Base-by-base conservation (phyloP, 2,329 filamentous ascomycete species). In the Paraphoma sp. region DNA sequence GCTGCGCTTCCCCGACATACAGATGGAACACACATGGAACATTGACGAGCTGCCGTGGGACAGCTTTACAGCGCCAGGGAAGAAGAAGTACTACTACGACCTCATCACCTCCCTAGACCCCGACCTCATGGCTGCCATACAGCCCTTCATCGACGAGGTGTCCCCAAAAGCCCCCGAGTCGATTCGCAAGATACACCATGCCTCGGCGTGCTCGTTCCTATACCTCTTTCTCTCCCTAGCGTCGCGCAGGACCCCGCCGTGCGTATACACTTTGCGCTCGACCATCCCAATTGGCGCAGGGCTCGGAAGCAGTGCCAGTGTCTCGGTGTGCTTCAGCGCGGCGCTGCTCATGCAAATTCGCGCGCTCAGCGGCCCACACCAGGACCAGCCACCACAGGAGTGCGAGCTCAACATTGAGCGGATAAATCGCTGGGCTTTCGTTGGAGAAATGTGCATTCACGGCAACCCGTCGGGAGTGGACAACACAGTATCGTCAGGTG, bases 351-450 rank as follows among this genome's bases (percentile, higher is more conserved):
- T 96, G 53, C 95, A 98, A 76, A 89, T 96, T 61, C 89, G 93
- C 49, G 92, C 93, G 2, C 83, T 99, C 6, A 90, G 92, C 1
- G 93, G 93, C 0, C 95, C 95, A 1, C 94, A 98, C 73, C 91
- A 91, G 0, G 94, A 98, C 69, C 94, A 98, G 76, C 92, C 93
- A 4, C 79, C 87, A 0, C 88, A 92, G 52, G 95, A 99, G 79
- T 92, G 92, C n/a, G 88, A 91, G 57, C 79, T 93, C 43, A 94
- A 99, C 74, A 85, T 98, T 30, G 93, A 98, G 79, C 88, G 94
- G 62, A 97, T 99, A 79, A 99, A 99, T 77, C 86, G 91, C 59
- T 99, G 96, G 95, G 93, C 95, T 0, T 98, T 97, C 76, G 95
- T 99, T 0, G 90, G 90, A 23, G 95, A 99, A 76, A 90, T 98